A percentile compares a stretch with the other conserved stretches of the same genome.
Conservation (phyloP, 208 protist species). For the Trypanosoma caninum region DNA sequence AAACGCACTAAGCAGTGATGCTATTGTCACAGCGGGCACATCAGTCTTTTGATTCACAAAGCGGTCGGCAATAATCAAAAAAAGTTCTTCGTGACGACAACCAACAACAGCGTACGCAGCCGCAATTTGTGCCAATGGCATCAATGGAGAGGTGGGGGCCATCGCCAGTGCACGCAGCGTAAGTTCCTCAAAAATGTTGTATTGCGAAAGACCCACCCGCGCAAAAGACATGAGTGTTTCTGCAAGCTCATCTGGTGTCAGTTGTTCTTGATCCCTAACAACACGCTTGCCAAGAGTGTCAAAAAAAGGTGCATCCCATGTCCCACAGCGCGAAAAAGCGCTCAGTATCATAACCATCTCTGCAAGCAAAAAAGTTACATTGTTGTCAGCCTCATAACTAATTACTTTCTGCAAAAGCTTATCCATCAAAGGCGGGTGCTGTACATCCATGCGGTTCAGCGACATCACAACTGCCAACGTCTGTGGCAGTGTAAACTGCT, state of each 20-base stretch:
- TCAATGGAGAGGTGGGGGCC: constrained; percentile 44
- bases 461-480: constrained; percentile 57
- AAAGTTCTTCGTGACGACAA: constrained; percentile 57
- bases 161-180: constrained; percentile 48
- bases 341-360: constrained; percentile 27
- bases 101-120: constrained; percentile 47
- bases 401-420: constrained; percentile 18
- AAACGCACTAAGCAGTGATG: constrained; percentile 65
- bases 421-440: constrained; percentile 28
- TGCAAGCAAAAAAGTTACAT: not conserved
- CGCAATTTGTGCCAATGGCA: constrained; percentile 44
- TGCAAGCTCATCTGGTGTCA: constrained; percentile 39
- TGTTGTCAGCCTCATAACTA: not conserved
- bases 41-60: constrained; percentile 44
- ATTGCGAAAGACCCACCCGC: constrained; percentile 27
- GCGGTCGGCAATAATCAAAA: constrained; percentile 71
- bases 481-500: constrained; percentile 31
- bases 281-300: constrained; percentile 17
- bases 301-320: constrained; percentile 25
- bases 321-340: constrained; percentile 24
- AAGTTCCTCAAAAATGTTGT: constrained; percentile 35
- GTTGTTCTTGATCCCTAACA: constrained; percentile 14
- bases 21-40: constrained; percentile 64
- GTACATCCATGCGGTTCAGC: constrained; percentile 67
- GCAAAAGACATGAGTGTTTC: constrained; percentile 71